A percentile compares a stretch with the other conserved stretches of the same genome.
These are phyloP conservation scores for Coniochaeta prunicola DNA, from an alignment of 2,329 filamentous ascomycete genomes.

Conservation along the genomic window DNA sequence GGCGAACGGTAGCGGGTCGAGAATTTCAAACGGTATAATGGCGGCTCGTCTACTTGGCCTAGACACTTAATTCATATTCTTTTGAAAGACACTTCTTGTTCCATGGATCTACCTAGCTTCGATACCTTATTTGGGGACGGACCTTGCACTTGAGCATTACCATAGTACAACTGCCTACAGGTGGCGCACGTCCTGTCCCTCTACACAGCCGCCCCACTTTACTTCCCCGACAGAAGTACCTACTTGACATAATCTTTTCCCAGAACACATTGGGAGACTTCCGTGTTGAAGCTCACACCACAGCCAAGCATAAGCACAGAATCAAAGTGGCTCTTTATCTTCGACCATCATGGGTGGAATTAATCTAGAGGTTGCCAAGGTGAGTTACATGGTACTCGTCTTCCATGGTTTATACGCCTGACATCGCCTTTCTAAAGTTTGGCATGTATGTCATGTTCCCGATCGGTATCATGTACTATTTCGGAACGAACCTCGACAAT, in stretches of 20 bases:
- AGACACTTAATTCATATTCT: background rate
- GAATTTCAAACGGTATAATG: background rate
- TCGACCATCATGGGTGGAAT: slow-evolving; percentile 61
- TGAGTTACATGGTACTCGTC: slow-evolving; percentile 28
- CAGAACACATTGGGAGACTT: too few relatives aligned
- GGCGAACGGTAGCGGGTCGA: background rate
- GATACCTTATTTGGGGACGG: too few relatives aligned
- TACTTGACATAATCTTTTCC: background rate
- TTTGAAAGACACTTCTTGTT: background rate
- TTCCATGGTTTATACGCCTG: background rate
- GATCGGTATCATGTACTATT: slow-evolving; percentile 99
- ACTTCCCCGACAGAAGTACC: too few relatives aligned
- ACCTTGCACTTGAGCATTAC: background rate
- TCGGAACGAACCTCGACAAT: slow-evolving; percentile 93
- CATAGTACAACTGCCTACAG: background rate
- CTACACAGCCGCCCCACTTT: background rate
- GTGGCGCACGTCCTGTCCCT: background rate
- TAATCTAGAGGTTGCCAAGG: slow-evolving; percentile 94
- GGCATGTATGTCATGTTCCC: slow-evolving; percentile 99
- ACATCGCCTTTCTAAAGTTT: slow-evolving; percentile 46
- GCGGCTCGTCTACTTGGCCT: background rate
- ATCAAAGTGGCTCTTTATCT: background rate
- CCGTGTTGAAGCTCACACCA: background rate
- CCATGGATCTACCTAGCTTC: background rate
- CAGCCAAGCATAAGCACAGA: background rate